Percentiles rank a stretch among this genome's conserved stretches.
Evolutionary conservation across 371 early-diverging fungal genomes (phyloP).

Genomic region (Haplosporangium sp.): DNA sequence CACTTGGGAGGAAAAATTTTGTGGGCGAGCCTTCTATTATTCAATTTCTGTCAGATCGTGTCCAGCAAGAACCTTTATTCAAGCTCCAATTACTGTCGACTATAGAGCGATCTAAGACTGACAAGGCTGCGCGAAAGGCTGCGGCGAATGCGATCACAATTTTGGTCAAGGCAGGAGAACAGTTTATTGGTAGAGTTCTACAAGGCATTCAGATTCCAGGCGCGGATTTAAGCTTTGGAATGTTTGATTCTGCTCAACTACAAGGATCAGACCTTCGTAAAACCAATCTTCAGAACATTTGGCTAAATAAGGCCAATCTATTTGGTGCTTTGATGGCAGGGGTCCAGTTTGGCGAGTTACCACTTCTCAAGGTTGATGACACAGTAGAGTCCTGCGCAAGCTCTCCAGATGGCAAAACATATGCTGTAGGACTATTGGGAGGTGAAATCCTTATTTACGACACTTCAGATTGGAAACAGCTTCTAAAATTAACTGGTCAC

Average conservation of each 20-base stretch:
- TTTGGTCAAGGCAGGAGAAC: slow-evolving; percentile 6
- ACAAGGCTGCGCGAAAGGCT: not conserved
- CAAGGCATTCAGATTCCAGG: not conserved
- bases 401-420: too few species aligned
- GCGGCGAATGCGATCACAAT: slow-evolving; percentile 20
- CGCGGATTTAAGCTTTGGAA: slow-evolving; percentile 4
- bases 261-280: slow-evolving; percentile 8
- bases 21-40: slow-evolving; percentile 2
- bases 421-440: too few species aligned
- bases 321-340: not conserved
- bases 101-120: slow-evolving; percentile 7
- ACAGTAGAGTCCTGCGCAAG: too few species aligned
- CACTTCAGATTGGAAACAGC: too few species aligned
- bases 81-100: not conserved
- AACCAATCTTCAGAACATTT: not conserved
- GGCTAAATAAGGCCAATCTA: not conserved
- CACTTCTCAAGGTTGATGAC: not conserved
- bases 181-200: not conserved
- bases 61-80: not conserved
- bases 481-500: not conserved
- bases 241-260: slow-evolving; percentile 8
- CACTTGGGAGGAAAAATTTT: not conserved
- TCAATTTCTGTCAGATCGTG: slow-evolving; percentile 8
- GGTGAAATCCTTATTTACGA: too few species aligned
- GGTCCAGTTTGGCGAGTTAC: not conserved